Evolutionary conservation across 2,329 filamentous ascomycete genomes (phyloP).

Genomic region (Colletotrichum sp.): DNA sequence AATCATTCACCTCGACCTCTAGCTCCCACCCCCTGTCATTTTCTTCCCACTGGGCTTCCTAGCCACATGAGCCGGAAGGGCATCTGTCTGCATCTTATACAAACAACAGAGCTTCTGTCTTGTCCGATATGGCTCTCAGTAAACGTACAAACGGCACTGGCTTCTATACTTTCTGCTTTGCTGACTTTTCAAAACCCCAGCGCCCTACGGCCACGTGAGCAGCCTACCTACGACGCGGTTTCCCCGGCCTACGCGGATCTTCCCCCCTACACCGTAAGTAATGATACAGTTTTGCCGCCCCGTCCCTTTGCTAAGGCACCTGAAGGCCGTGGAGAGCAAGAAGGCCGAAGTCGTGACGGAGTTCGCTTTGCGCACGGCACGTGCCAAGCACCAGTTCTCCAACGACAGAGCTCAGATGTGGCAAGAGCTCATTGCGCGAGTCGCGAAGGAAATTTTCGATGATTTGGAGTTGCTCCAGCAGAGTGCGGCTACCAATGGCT

Average conservation of each 20-base stretch:
- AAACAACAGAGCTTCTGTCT: not conserved
- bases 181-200: not conserved
- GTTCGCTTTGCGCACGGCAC: not conserved
- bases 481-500: not conserved
- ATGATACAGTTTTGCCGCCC: not conserved
- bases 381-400: not conserved
- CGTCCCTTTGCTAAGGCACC: not conserved
- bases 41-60: too few species aligned
- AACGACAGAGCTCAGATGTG: not conserved
- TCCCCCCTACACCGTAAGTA: accelerated
- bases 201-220: not conserved
- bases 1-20: not conserved
- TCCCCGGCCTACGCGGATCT: not conserved
- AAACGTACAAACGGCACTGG: not conserved
- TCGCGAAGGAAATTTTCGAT: not conserved
- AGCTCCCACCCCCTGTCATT: not conserved
- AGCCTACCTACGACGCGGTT: accelerated
- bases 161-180: accelerated
- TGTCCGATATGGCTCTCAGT: accelerated
- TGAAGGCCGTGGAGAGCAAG: not conserved
- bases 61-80: accelerated
- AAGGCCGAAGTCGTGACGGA: not conserved
- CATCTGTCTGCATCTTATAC: not conserved
- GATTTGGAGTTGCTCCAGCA: not conserved
- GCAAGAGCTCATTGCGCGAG: not conserved